Conservation (phyloP, 148 eudicot genomes). For the Drosera capensis region DNA sequence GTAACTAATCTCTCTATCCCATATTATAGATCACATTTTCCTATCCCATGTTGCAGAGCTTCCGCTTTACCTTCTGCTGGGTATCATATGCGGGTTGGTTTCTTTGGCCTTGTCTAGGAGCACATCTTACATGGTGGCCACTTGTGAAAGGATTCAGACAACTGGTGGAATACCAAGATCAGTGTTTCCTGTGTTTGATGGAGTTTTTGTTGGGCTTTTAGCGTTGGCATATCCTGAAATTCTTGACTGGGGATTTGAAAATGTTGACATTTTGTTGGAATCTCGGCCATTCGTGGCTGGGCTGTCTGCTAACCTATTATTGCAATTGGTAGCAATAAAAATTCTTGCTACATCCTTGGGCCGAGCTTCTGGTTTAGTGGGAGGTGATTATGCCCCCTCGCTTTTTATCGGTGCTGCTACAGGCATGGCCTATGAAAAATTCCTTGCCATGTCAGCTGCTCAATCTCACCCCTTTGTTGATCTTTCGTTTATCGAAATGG, state of each 20-base stretch:
- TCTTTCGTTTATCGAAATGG: conserved; percentile 58
- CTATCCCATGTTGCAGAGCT: conserved; percentile 52
- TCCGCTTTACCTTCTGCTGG: conserved; percentile 85
- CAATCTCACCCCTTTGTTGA: conserved; percentile 43
- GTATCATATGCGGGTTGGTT: conserved; percentile 72
- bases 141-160: conserved; percentile 32
- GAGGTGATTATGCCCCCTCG: conserved; percentile 93
- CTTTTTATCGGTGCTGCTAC: conserved; percentile 94
- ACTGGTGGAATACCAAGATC: conserved; percentile 34
- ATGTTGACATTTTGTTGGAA: conserved; percentile 77
- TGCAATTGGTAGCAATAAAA: conserved; percentile 71
- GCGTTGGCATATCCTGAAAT: conserved; percentile 90
- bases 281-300: conserved; percentile 64
- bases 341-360: conserved; percentile 72
- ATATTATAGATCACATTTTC: too few relatives aligned
- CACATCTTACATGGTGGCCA: conserved; percentile 50
- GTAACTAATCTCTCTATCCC: too few relatives aligned
- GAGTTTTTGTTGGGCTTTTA: conserved; percentile 61
- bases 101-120: conserved; percentile 58
- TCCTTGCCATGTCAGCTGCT: conserved; percentile 35
- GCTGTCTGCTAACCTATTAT: conserved; percentile 55
- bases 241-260: conserved; percentile 93
- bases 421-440: conserved; percentile 88
- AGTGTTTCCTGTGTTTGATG: conserved; percentile 54
- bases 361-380: conserved; percentile 86